Evolutionary conservation across 768 basidiomycete species (phyloP).

Genomic region (Termitomyces heimii): DNA sequence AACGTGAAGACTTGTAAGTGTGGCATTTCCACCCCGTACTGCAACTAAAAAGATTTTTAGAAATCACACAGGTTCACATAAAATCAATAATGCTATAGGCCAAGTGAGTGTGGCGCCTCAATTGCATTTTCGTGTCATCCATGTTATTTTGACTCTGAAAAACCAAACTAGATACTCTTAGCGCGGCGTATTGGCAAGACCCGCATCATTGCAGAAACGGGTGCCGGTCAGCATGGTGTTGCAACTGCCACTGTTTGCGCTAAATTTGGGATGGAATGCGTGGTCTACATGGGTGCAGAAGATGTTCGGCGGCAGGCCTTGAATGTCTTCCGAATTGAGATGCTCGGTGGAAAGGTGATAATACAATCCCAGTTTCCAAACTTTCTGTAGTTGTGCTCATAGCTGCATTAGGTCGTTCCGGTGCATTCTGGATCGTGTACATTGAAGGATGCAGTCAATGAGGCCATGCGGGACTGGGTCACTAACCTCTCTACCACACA

Average conservation of each 20-base stretch:
- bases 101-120: conserved; percentile 45
- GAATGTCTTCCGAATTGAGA: conserved; percentile 97
- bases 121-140: neutral
- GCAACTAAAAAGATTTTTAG: conserved; percentile 28
- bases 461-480: conserved; percentile 98
- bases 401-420: conserved; percentile 67
- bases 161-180: conserved; percentile 68
- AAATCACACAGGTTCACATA: conserved; percentile 98
- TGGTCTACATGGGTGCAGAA: conserved; percentile 98
- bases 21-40: neutral
- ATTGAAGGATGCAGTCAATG: conserved; percentile 97
- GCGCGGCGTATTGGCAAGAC: conserved; percentile 94
- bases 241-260: conserved; percentile 98
- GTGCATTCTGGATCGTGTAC: conserved; percentile 93
- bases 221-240: conserved; percentile 98
- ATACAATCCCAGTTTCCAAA: neutral
- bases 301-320: conserved; percentile 94
- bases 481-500: conserved; percentile 92
- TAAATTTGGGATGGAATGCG: conserved; percentile 90
- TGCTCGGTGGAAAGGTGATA: conserved; percentile 86
- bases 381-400: neutral
- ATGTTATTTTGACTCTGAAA: neutral
- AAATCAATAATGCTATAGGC: conserved; percentile 98
- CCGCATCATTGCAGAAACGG: conserved; percentile 97
- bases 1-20: conserved; percentile 87